Evolutionary conservation across 768 basidiomycete genomes (phyloP).

Genomic region (Mycena galericulata): DNA sequence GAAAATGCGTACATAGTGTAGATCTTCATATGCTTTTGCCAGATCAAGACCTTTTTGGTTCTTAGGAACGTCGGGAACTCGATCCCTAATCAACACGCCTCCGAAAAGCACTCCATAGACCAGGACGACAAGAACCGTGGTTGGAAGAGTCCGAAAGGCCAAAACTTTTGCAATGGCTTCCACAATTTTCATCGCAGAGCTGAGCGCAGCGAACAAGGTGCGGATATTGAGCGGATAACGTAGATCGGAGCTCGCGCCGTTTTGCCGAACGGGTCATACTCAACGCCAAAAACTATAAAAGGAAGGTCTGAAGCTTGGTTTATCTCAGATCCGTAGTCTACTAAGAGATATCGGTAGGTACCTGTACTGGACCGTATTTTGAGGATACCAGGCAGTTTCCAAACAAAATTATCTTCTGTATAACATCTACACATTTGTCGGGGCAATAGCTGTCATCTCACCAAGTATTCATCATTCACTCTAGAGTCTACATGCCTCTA

Average conservation of each 20-base stretch:
- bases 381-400: too few species aligned
- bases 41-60: constrained; percentile 60
- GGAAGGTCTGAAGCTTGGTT: too few species aligned
- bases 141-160: constrained; percentile 54
- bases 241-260: not conserved
- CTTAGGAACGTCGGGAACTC: constrained; percentile 57
- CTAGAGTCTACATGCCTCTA: too few species aligned
- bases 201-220: not conserved
- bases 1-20: constrained; percentile 57
- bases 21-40: constrained; percentile 67
- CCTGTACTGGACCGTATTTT: too few species aligned
- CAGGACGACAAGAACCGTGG: constrained; percentile 59
- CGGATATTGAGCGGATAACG: too few species aligned
- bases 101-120: constrained; percentile 62
- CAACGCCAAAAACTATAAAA: not conserved
- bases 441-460: too few species aligned
- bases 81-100: constrained; percentile 61
- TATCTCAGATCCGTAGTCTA: too few species aligned
- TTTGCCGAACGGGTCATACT: not conserved
- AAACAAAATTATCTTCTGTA: too few species aligned
- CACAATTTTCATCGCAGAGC: constrained; percentile 32
- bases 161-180: constrained; percentile 32
- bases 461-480: too few species aligned
- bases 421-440: too few species aligned
- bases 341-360: too few species aligned